Base-by-base conservation (phyloP, 2,329 filamentous ascomycete species). In the Aspergillus uvarum region DNA sequence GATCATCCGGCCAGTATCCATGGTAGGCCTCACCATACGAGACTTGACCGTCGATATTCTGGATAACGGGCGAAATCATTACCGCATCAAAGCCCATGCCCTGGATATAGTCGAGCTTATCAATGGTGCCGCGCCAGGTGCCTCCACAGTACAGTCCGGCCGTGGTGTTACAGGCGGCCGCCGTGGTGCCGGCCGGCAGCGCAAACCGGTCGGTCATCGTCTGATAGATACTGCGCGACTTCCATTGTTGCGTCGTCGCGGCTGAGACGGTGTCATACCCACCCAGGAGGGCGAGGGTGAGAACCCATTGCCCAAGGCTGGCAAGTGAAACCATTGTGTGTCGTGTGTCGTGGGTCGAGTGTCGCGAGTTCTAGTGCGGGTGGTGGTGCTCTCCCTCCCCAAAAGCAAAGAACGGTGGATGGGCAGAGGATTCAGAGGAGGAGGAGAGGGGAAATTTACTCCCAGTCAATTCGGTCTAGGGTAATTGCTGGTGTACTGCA, bases 71-170 rank as follows among this genome's bases (percentile, higher is more conserved):
- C 4, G 78, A 75, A 29, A 76, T 75, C 73, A 72, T 80, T 31
- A 82, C 72, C 5, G 80, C 79, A 67, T 80, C 77, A 56, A 83
- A 83, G 0, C 81, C 80, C 70, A 82, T 76, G 12, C 70, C 75
- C 60, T 81, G 73, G 60, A 83, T 82, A 65, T 83, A 83, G 65
- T 83, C 81, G 8, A 83, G 71, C 24, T 80, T 75, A 42, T 77
- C 72, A 59, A 80, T 78, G 4, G 81, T 77, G 7, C 81, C 80
- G 62, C 76, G 73, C 76, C 80, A 83, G 22, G 80, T 82, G 10
- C 81, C 81, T 51, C 82, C 82, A 61, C 82, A 85, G 63, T 82
- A 82, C 5, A 74, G 47, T 6, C 72, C 68, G 31, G 63, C 67
- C 4, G 64, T 66, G 2, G 70, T 60, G 50, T 74, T 70, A 63